Evolutionary conservation across 257 asterid genomes (phyloP).

Genomic region (Henckelia pumila): DNA sequence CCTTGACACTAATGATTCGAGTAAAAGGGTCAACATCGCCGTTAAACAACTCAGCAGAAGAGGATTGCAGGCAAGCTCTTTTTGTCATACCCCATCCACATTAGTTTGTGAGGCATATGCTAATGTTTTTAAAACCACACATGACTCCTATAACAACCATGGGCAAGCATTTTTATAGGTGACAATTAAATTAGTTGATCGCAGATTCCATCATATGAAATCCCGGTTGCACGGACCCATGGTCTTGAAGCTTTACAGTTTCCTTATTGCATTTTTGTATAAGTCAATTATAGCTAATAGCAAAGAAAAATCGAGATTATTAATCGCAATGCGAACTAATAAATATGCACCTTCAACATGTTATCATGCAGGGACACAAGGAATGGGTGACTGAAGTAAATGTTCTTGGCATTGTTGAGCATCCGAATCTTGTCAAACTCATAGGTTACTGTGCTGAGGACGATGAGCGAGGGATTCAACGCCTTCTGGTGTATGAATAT

Average conservation of each 20-base stretch:
- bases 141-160: neutral
- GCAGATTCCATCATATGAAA: neutral
- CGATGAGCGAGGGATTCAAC: constrained; percentile 87
- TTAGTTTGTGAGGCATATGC: neutral
- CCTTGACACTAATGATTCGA: constrained; percentile 37
- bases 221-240: neutral
- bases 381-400: constrained; percentile 96
- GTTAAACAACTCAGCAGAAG: constrained; percentile 93
- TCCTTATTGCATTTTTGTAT: neutral
- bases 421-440: constrained; percentile 80
- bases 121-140: no score
- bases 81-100: neutral
- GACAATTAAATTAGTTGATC: neutral
- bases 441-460: constrained; percentile 86
- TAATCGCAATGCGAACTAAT: neutral
- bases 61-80: constrained; percentile 74
- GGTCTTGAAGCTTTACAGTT: neutral
- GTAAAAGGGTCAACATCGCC: constrained; percentile 55
- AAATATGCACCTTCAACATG: neutral
- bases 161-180: neutral
- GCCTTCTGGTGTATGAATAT: constrained; percentile 72
- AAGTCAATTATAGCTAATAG: neutral
- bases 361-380: constrained; percentile 71
- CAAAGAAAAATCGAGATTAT: neutral
- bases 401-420: constrained; percentile 79